Conservation (phyloP, 306 rosid genomes). For the Fragaria ananassa region DNA sequence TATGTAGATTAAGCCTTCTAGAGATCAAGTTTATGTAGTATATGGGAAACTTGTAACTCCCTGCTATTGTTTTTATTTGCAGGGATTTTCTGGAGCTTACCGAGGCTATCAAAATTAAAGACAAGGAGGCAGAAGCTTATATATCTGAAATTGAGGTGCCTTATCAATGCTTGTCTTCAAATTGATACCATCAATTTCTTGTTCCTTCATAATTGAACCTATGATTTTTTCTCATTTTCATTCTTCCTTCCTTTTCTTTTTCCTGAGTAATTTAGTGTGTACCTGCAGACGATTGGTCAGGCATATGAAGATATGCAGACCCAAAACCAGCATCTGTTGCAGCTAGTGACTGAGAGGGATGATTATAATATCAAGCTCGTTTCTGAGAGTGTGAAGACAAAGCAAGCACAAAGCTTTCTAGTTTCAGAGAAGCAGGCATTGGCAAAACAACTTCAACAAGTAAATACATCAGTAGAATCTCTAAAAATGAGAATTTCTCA, state of each 20-base stretch:
- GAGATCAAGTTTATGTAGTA: background rate
- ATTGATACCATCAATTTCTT: background rate
- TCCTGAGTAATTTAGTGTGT: constrained; percentile 20
- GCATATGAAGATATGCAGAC: constrained; percentile 99
- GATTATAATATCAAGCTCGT: constrained; percentile 96
- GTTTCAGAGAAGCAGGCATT: constrained; percentile 74
- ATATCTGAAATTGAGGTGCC: constrained; percentile 95
- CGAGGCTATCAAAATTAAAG: constrained; percentile 82
- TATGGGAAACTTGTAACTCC: background rate
- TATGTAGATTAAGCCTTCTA: background rate
- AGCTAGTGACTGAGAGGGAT: constrained; percentile 91
- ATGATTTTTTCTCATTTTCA: constrained; percentile 6
- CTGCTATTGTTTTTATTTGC: constrained; percentile 28
- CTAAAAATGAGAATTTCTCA: constrained; percentile 48
- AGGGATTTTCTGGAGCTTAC: constrained; percentile 77
- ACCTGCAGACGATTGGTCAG: constrained; percentile 87
- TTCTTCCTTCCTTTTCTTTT: background rate
- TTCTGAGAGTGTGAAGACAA: constrained; percentile 89
- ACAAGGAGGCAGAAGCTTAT: constrained; percentile 78
- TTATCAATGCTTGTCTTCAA: constrained; percentile 8
- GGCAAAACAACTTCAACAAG: constrained; percentile 70
- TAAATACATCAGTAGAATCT: constrained; percentile 53
- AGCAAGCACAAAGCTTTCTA: constrained; percentile 61
- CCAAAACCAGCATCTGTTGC: constrained; percentile 83
- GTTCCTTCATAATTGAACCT: constrained; percentile 1